Conservation (phyloP, 495 filamentous ascomycete genomes). For the Aspergillus saccharolyticus region DNA sequence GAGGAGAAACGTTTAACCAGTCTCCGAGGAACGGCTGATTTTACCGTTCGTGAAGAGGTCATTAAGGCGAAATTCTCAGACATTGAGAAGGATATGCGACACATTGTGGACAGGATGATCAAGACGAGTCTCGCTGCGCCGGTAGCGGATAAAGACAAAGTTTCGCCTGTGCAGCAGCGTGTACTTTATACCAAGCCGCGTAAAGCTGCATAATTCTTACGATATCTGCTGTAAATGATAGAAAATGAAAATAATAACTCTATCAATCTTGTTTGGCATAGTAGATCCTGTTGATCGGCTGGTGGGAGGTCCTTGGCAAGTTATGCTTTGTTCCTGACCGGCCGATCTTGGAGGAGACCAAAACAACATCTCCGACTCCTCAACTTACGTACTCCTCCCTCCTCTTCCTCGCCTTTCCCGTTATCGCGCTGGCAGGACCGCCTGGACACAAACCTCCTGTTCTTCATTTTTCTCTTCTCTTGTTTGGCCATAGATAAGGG, state of each 20-base stretch:
- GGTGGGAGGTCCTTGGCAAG: not conserved
- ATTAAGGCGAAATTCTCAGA: constrained; percentile 17
- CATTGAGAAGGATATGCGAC: constrained; percentile 25
- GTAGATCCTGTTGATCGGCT: not conserved
- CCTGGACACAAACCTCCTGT: not conserved
- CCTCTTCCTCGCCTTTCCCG: not conserved
- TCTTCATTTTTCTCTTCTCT: not conserved
- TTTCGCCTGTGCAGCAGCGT: not conserved
- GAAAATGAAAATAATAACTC: not conserved
- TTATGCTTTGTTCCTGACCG: not conserved
- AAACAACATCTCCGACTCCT: not conserved
- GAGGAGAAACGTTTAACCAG: not conserved
- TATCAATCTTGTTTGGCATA: not conserved
- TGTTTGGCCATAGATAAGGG: too few relatives aligned
- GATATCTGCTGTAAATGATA: not conserved
- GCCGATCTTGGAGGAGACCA: not conserved
- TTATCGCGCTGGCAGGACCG: not conserved
- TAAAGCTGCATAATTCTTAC: not conserved
- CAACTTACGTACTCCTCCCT: not conserved
- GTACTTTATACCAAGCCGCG: too few relatives aligned
- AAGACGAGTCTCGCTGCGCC: not conserved
- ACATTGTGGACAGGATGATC: constrained; percentile 8
- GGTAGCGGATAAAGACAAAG: too few relatives aligned
- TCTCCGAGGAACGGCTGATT: constrained; percentile 27
- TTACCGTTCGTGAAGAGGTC: constrained; percentile 17